Evolutionary conservation across 768 basidiomycete species (phyloP).

Genomic region (Paxillus rubicundulus): DNA sequence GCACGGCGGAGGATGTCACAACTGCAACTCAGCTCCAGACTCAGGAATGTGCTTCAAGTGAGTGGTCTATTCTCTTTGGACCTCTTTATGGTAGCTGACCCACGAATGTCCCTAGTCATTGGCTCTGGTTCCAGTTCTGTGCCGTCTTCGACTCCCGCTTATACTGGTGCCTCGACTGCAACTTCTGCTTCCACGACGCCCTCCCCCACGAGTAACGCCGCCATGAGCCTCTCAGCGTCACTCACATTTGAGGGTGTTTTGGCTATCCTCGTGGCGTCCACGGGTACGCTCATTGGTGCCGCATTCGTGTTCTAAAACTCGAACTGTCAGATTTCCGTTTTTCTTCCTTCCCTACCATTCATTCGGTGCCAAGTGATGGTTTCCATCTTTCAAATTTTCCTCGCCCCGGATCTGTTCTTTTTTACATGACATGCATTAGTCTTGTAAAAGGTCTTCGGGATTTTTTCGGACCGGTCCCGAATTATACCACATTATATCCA

Average conservation of each 20-base stretch:
- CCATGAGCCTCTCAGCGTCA: constrained; percentile 12
- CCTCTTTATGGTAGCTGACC: background rate
- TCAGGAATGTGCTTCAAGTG: constrained; percentile 31
- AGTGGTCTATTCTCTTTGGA: background rate
- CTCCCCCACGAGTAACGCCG: constrained; percentile 13
- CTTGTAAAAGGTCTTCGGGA: no score
- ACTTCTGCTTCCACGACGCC: background rate
- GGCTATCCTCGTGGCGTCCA: constrained; percentile 24
- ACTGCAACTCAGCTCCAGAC: constrained; percentile 34
- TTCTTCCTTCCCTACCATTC: no score
- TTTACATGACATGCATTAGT: no score
- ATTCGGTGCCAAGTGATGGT: no score
- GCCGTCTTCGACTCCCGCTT: background rate
- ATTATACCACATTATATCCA: no score
- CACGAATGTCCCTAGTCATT: background rate
- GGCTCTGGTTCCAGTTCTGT: background rate
- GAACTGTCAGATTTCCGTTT: background rate
- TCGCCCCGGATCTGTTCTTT: no score
- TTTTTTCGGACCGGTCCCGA: no score
- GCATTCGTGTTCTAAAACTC: constrained; percentile 19
- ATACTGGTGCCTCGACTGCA: background rate
- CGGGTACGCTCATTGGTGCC: constrained; percentile 25
- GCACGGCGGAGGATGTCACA: constrained; percentile 29
- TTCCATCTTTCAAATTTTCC: no score
- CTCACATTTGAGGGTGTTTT: constrained; percentile 18